These are phyloP conservation scores for Xylaria venustula DNA, from an alignment of 495 filamentous ascomycete species.

Conservation along the genomic window DNA sequence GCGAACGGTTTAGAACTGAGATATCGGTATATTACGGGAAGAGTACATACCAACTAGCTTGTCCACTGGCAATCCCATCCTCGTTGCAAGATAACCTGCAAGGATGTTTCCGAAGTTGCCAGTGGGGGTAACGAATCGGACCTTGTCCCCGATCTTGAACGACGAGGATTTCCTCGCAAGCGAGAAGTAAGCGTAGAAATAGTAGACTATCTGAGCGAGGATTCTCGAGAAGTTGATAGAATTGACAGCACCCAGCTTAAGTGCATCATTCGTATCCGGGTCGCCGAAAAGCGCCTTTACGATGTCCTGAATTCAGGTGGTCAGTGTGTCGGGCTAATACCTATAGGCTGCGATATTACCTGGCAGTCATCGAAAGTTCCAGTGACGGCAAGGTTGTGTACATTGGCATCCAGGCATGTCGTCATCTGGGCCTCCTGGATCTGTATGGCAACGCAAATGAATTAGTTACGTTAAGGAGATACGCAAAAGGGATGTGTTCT, in stretches of 20 bases:
- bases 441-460: neutral
- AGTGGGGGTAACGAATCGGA: conserved; percentile 82
- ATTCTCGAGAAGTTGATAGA: conserved; percentile 90
- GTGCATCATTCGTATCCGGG: conserved; percentile 65
- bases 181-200: conserved; percentile 85
- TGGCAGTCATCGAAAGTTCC: conserved; percentile 97
- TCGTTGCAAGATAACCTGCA: conserved; percentile 85
- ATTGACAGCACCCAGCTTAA: conserved; percentile 83
- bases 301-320: conserved; percentile 57
- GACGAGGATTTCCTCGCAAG: conserved; percentile 54
- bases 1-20: neutral
- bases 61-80: conserved; percentile 83
- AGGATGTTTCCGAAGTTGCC: conserved; percentile 98
- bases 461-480: neutral
- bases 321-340: neutral
- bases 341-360: conserved; percentile 34
- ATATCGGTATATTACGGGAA: neutral
- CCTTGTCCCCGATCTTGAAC: conserved; percentile 53
- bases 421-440: conserved; percentile 96
- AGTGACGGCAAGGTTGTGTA: conserved; percentile 81
- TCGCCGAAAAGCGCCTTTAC: conserved; percentile 92
- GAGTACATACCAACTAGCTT: conserved; percentile 60
- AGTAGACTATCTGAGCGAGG: conserved; percentile 90
- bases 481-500: too few relatives aligned
- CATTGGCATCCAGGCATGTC: conserved; percentile 79